Evolutionary conservation across 169 alveolate species (phyloP).

Genomic region (Cryptosporidium ryanae): DNA sequence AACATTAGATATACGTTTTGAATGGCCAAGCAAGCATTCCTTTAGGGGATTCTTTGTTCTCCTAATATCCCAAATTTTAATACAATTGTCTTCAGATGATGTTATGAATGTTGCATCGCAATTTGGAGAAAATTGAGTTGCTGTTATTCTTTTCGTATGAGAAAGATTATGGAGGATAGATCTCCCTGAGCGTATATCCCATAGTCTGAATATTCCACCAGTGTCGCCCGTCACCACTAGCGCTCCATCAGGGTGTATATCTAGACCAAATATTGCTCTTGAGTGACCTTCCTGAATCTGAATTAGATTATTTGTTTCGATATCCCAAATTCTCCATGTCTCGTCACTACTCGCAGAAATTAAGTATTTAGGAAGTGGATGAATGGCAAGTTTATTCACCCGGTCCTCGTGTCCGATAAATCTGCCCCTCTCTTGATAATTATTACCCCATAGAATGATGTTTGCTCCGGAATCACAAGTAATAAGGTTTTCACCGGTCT

Average conservation of each 20-base stretch:
- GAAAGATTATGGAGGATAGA: conserved; percentile 79
- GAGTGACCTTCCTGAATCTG: conserved; percentile 88
- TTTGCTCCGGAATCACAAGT: conserved; percentile 47
- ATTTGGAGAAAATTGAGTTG: conserved; percentile 82
- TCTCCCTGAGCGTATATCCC: conserved; percentile 92
- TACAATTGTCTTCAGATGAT: conserved; percentile 88
- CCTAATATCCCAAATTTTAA: conserved; percentile 90
- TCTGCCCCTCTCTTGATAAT: neutral
- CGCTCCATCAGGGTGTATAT: conserved; percentile 90
- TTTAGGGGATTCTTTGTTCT: conserved; percentile 72
- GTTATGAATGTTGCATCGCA: conserved; percentile 80
- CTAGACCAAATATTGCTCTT: conserved; percentile 83
- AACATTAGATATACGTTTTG: conserved; percentile 55
- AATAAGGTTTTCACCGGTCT: neutral
- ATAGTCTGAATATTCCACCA: conserved; percentile 85
- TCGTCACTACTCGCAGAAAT: conserved; percentile 84
- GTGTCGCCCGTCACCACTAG: conserved; percentile 88
- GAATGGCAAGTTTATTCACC: conserved; percentile 12
- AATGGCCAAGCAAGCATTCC: conserved; percentile 25
- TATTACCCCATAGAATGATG: conserved; percentile 38
- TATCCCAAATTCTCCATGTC: conserved; percentile 91
- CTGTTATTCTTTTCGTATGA: conserved; percentile 83
- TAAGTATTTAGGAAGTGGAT: conserved; percentile 42
- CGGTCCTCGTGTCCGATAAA: conserved; percentile 63
- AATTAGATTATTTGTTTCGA: conserved; percentile 81